Conservation (phyloP, 2,329 filamentous ascomycete species). For the Dryadomyces quercus-mongolicae region DNA sequence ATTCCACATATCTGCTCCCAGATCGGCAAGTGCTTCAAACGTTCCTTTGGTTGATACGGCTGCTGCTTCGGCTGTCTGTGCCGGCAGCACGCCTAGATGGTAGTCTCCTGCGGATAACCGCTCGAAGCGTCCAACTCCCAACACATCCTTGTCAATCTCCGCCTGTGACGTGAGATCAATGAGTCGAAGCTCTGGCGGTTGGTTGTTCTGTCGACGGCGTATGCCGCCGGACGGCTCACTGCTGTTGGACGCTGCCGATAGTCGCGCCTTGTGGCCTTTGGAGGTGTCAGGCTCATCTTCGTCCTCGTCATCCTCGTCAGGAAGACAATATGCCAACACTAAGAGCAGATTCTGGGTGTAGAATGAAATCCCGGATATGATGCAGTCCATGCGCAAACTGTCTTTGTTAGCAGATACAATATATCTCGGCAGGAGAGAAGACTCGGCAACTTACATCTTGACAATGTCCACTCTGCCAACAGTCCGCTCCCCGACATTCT, state of each 20-base stretch:
- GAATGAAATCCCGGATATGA: slow-evolving; percentile 91
- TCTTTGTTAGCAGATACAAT: background rate
- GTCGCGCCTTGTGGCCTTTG: slow-evolving; percentile 27
- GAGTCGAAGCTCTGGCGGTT: slow-evolving; percentile 78
- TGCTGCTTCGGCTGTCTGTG: slow-evolving; percentile 52
- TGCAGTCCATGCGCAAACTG: slow-evolving; percentile 89
- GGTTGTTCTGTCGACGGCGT: slow-evolving; percentile 62
- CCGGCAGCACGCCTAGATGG: slow-evolving; percentile 73
- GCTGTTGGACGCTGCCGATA: slow-evolving; percentile 34
- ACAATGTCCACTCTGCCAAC: slow-evolving; percentile 79
- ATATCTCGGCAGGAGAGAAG: background rate
- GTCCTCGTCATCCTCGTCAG: slow-evolving; percentile 47
- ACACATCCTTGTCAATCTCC: slow-evolving; percentile 74
- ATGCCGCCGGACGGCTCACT: slow-evolving; percentile 54
- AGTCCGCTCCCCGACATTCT: slow-evolving; percentile 55
- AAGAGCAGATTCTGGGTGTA: slow-evolving; percentile 88
- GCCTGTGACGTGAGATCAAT: slow-evolving; percentile 82
- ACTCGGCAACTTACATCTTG: slow-evolving; percentile 60
- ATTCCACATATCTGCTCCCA: slow-evolving; percentile 75
- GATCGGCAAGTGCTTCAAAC: slow-evolving; percentile 61
- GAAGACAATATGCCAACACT: slow-evolving; percentile 79
- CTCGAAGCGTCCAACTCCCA: slow-evolving; percentile 79
- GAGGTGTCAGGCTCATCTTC: slow-evolving; percentile 5
- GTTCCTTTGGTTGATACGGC: slow-evolving; percentile 57
- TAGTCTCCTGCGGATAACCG: slow-evolving; percentile 82